These are phyloP conservation scores for Raffaelea arxii DNA, from an alignment of 2,329 filamentous ascomycete genomes.

Conservation along the genomic window DNA sequence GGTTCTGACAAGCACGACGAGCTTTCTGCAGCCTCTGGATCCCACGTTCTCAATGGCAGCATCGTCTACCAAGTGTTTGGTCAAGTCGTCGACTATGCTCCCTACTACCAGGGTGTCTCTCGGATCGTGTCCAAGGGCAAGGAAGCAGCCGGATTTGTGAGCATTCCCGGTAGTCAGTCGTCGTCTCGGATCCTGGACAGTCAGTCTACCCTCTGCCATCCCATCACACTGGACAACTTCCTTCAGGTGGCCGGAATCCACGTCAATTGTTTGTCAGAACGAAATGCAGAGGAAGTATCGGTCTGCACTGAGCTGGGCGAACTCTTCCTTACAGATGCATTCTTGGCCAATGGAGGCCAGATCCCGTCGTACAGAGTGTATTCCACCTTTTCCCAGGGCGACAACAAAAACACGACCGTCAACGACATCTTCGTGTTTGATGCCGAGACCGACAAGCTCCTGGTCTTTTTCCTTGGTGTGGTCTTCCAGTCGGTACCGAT, in stretches of 20 bases:
- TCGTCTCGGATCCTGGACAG: neutral
- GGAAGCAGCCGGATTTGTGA: neutral
- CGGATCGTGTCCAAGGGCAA: neutral
- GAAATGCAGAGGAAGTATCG: neutral
- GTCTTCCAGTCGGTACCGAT: too few species aligned
- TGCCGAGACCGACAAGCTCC: constrained; percentile 16
- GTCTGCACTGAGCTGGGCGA: too few species aligned
- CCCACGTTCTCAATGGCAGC: too few species aligned
- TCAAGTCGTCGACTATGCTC: neutral
- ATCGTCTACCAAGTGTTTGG: neutral
- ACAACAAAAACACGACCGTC: constrained; percentile 16
- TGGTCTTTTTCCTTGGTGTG: constrained; percentile 25
- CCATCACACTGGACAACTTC: neutral
- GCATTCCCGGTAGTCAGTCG: neutral
- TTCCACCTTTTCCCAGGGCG: too few species aligned
- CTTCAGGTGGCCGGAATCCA: neutral
- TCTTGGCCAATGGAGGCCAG: too few species aligned
- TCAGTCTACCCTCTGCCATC: too few species aligned
- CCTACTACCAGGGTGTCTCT: neutral
- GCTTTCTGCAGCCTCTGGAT: too few species aligned
- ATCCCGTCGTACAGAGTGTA: too few species aligned
- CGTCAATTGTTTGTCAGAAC: neutral
- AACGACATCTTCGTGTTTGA: constrained; percentile 27
- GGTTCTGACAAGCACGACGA: too few species aligned
- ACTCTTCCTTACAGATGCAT: too few species aligned